A percentile compares a stretch with the other conserved stretches of the same genome.
Evolutionary conservation across 2,329 filamentous ascomycete species (phyloP).

Genomic region (Ascosphaera apis): DNA sequence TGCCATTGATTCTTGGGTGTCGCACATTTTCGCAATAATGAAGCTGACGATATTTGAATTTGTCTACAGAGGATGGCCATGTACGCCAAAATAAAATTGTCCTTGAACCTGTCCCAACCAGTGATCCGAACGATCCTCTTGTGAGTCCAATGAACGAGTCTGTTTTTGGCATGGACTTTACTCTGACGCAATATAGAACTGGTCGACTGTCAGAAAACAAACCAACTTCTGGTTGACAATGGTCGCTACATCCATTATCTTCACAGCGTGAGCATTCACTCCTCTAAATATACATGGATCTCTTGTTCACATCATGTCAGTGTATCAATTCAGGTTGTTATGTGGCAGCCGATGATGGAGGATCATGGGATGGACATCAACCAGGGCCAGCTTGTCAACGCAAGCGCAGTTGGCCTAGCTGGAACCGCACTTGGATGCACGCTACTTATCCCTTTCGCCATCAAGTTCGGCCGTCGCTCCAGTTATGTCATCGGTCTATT

Average conservation of each 20-base stretch:
- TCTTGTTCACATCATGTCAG: too few relatives aligned
- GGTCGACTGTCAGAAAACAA: background rate
- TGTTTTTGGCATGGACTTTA: too few relatives aligned
- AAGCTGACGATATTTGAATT: too few relatives aligned
- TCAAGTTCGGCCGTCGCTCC: conserved; percentile 6
- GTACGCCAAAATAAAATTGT: conserved; percentile 6
- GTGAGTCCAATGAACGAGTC: too few relatives aligned
- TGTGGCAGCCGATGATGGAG: conserved; percentile 1
- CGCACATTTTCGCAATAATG: too few relatives aligned
- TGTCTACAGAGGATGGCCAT: background rate
- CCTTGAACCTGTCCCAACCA: conserved; percentile 17
- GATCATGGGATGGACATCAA: background rate
- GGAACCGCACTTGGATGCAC: conserved; percentile 3
- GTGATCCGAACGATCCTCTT: conserved; percentile 17
- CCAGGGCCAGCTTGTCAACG: background rate
- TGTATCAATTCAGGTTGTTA: background rate
- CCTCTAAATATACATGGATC: too few relatives aligned
- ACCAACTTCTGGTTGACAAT: background rate
- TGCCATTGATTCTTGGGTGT: too few relatives aligned
- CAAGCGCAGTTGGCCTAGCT: background rate
- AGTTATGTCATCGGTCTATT: conserved; percentile 4
- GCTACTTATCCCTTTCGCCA: conserved; percentile 5
- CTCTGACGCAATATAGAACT: background rate
- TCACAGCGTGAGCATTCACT: background rate
- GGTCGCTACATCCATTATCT: background rate